phyloP scores from a whole-genome alignment of 306 rosid species.

The Sophora flavescens region DNA sequence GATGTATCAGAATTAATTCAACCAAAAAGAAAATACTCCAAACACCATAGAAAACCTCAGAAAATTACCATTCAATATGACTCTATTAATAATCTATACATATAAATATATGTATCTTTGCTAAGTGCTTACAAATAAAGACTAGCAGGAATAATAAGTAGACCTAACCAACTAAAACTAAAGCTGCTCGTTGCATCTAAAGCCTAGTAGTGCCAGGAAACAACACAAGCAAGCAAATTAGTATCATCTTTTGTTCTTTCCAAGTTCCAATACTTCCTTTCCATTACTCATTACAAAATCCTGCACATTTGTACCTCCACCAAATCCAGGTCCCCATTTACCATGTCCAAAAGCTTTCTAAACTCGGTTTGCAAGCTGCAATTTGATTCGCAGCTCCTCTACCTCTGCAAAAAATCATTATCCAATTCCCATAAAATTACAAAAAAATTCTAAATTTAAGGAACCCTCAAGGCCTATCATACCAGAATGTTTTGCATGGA shows the following conservation, averaged over 20 bases:
- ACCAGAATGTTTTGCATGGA: too few species aligned
- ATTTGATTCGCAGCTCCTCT: conserved; percentile 40
- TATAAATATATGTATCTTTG: conserved; percentile 33
- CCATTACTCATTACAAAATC: conserved; percentile 53
- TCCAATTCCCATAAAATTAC: not conserved
- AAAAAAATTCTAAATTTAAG: not conserved
- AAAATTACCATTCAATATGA: conserved; percentile 42
- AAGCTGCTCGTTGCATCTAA: conserved; percentile 47
- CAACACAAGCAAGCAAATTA: conserved; percentile 48
- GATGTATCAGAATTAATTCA: conserved; percentile 54
- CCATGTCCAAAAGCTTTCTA: conserved; percentile 32
- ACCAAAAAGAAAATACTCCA: not conserved
- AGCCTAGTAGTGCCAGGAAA: conserved; percentile 34
- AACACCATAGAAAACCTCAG: conserved; percentile 33
- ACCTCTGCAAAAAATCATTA: conserved; percentile 65
- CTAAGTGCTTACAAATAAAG: conserved; percentile 53
- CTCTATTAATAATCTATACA: conserved; percentile 55
- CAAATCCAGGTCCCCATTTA: conserved; percentile 48
- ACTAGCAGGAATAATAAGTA: conserved; percentile 48
- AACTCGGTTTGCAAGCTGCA: conserved; percentile 27
- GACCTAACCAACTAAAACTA: conserved; percentile 50
- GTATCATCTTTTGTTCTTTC: conserved; percentile 14
- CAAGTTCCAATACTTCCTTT: conserved; percentile 42
- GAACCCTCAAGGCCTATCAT: too few species aligned
- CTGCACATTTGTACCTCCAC: conserved; percentile 58